Conservation (phyloP, 331 rosid genomes). For the Stylosanthes scabra region DNA sequence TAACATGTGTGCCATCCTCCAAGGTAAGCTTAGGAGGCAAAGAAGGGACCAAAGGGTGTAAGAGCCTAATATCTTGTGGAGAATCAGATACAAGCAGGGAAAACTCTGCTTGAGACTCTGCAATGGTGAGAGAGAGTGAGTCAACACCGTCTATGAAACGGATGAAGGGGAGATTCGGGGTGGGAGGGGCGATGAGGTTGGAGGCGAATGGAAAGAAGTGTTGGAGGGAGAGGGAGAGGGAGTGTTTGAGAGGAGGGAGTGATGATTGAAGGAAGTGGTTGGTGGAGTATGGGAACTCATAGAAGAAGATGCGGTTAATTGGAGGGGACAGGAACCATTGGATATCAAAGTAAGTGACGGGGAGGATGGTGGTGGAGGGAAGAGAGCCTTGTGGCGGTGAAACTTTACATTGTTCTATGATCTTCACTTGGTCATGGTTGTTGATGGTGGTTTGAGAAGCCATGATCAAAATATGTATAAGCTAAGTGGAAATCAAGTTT, state of each 20-base stretch:
- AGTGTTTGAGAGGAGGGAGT: slow-evolving; percentile 52
- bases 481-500: too few relatives aligned
- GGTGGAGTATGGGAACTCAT: slow-evolving; percentile 49
- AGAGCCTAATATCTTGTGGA: slow-evolving; percentile 23
- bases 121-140: slow-evolving; percentile 28
- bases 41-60: slow-evolving; percentile 50
- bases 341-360: slow-evolving; percentile 54
- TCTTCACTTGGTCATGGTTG: background rate
- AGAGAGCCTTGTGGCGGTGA: slow-evolving; percentile 58
- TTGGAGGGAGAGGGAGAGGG: slow-evolving; percentile 46
- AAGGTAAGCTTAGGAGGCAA: slow-evolving; percentile 24
- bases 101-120: slow-evolving; percentile 33
- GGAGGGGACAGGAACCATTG: slow-evolving; percentile 45
- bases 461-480: background rate
- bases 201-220: slow-evolving; percentile 43
- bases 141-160: background rate
- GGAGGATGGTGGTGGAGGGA: slow-evolving; percentile 53
- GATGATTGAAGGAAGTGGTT: slow-evolving; percentile 45
- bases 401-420: slow-evolving; percentile 28
- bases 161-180: slow-evolving; percentile 9
- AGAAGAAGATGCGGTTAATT: slow-evolving; percentile 57
- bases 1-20: slow-evolving; percentile 36
- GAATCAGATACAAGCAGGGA: slow-evolving; percentile 23
- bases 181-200: slow-evolving; percentile 34
- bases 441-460: background rate